Conservation (phyloP, 768 basidiomycete species). For the Rhizopogon vesiculosus region DNA sequence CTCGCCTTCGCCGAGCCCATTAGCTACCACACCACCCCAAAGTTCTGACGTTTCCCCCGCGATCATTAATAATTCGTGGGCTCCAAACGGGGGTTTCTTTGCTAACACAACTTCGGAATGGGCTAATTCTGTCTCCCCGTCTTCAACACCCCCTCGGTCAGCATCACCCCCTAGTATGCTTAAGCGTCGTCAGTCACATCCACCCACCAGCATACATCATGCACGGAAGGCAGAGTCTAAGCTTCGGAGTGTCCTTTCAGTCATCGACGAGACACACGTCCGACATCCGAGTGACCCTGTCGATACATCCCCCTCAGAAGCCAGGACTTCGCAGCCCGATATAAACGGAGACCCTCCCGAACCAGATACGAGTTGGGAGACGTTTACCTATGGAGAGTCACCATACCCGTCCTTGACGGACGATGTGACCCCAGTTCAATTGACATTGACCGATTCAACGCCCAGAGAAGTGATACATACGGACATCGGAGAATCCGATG, state of each 20-base stretch:
- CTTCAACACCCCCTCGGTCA: slow-evolving; percentile 43
- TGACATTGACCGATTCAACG: slow-evolving; percentile 16
- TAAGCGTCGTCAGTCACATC: slow-evolving; percentile 50
- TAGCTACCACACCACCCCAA: slow-evolving; percentile 37
- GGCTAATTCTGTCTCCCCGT: slow-evolving; percentile 38
- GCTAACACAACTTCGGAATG: slow-evolving; percentile 53
- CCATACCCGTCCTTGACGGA: slow-evolving; percentile 30
- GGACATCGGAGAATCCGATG: slow-evolving; percentile 15
- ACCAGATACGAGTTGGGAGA: slow-evolving; percentile 32
- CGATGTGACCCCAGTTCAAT: slow-evolving; percentile 44
- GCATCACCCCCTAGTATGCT: slow-evolving; percentile 40
- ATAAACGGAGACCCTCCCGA: slow-evolving; percentile 26
- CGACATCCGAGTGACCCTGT: slow-evolving; percentile 25
- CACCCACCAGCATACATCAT: slow-evolving; percentile 32
- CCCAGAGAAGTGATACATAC: slow-evolving; percentile 10
- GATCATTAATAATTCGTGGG: slow-evolving; percentile 44
- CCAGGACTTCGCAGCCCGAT: slow-evolving; percentile 19
- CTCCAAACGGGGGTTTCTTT: slow-evolving; percentile 42
- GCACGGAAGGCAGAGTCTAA: slow-evolving; percentile 59
- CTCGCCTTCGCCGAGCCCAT: slow-evolving; percentile 60
- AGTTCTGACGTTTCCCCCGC: slow-evolving; percentile 37
- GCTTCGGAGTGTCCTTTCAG: slow-evolving; percentile 65
- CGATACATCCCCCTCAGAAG: slow-evolving; percentile 12
- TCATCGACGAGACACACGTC: slow-evolving; percentile 59
- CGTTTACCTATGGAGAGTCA: slow-evolving; percentile 35